phyloP scores from a whole-genome alignment of 2,329 filamentous ascomycete species.

The Amesomyces nigricolor region DNA sequence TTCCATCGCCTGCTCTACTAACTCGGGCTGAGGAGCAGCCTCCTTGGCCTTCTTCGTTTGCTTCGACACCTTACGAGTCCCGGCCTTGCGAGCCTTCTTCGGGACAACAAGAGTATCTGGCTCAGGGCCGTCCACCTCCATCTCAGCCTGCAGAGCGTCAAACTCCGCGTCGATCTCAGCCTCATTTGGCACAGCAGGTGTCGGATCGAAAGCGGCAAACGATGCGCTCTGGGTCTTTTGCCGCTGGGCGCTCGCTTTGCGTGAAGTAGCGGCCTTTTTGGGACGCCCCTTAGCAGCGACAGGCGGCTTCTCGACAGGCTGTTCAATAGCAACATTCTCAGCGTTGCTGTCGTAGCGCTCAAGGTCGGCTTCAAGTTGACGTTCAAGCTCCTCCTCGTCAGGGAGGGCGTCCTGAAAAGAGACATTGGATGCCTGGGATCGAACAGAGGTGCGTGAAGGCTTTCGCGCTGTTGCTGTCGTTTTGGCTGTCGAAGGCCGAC shows the following conservation, averaged over 20 bases:
- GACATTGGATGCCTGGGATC: conserved; percentile 41
- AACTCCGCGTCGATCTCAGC: conserved; percentile 48
- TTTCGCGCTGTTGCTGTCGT: conserved; percentile 39
- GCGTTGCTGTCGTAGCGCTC: conserved; percentile 51
- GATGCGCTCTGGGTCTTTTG: conserved; percentile 32
- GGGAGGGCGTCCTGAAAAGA: conserved; percentile 40
- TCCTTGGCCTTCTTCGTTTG: conserved; percentile 45
- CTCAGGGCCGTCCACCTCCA: conserved; percentile 36
- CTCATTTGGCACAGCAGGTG: conserved; percentile 41
- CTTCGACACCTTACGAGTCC: conserved; percentile 48
- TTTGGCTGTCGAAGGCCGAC: conserved; percentile 39
- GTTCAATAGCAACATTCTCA: conserved; percentile 43
- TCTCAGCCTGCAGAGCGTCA: conserved; percentile 43
- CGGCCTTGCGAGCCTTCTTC: conserved; percentile 51
- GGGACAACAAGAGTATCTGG: conserved; percentile 40
- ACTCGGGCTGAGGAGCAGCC: conserved; percentile 22
- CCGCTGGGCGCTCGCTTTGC: conserved; percentile 26
- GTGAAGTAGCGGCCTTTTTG: conserved; percentile 25
- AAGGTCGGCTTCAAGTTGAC: conserved; percentile 59
- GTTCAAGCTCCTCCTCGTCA: conserved; percentile 61
- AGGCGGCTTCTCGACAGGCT: conserved; percentile 35
- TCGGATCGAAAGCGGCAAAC: conserved; percentile 50
- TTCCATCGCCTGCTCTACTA: conserved; percentile 19
- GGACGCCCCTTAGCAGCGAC: conserved; percentile 30
- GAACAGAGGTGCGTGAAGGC: conserved; percentile 40